phyloP scores from a whole-genome alignment of 2,329 filamentous ascomycete genomes.

The Exophiala sp. region DNA sequence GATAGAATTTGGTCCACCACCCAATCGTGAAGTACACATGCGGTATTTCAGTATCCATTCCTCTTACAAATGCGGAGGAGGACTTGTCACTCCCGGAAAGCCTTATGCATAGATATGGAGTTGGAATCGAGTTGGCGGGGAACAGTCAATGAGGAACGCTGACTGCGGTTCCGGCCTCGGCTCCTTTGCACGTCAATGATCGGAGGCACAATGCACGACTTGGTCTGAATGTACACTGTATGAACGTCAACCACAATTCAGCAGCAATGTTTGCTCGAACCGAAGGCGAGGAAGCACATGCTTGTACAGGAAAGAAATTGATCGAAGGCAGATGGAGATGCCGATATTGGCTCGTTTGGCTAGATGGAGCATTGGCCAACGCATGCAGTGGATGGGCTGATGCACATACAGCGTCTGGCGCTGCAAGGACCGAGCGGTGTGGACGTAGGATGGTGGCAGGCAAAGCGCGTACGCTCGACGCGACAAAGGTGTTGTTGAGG shows the following conservation, averaged over 20 bases:
- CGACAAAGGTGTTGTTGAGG: too few species aligned
- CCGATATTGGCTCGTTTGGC: neutral
- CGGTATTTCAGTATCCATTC: slow-evolving; percentile 6
- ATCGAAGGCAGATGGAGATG: neutral
- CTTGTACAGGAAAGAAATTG: neutral
- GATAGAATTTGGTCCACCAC: neutral
- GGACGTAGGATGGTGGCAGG: too few species aligned
- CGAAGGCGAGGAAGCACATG: slow-evolving; percentile 10
- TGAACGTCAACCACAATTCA: neutral
- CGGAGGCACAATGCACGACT: too few species aligned
- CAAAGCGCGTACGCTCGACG: too few species aligned
- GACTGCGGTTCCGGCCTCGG: too few species aligned
- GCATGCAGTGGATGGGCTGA: slow-evolving; percentile 1
- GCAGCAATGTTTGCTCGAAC: neutral
- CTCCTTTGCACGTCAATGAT: neutral
- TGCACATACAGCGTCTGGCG: too few species aligned
- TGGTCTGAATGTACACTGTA: neutral
- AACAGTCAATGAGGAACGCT: too few species aligned
- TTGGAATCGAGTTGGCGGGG: too few species aligned
- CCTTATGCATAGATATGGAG: neutral
- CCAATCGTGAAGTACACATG: neutral
- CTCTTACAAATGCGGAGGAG: slow-evolving; percentile 18
- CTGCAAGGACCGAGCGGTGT: neutral
- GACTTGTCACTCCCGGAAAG: slow-evolving; percentile 3
- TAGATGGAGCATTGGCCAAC: slow-evolving; percentile 14